phyloP scores from a whole-genome alignment of 371 early-diverging fungal species.

The Vairimorpha necatrix region DNA sequence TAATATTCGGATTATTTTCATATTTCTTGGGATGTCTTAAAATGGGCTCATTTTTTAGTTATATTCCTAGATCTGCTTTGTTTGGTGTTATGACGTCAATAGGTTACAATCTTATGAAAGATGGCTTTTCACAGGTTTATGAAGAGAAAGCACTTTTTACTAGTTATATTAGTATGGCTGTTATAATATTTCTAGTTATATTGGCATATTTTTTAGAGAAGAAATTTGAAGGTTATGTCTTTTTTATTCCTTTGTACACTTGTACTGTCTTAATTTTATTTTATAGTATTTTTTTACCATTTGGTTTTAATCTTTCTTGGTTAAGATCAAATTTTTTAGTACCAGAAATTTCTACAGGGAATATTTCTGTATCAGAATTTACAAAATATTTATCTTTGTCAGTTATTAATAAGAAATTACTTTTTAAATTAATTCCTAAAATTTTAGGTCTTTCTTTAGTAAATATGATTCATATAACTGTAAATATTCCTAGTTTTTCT shows the following conservation, averaged over 20 bases:
- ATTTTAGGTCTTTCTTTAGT: slow-evolving; percentile 22
- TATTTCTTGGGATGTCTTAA: background rate
- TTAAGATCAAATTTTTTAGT: slow-evolving; percentile 1
- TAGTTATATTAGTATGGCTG: background rate
- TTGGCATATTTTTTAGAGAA: slow-evolving; percentile 1
- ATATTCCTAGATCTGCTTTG: slow-evolving; percentile 33
- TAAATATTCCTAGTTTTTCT: slow-evolving; percentile 41
- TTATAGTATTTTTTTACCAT: slow-evolving; percentile 10
- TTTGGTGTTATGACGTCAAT: slow-evolving; percentile 43
- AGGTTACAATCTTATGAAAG: slow-evolving; percentile 24
- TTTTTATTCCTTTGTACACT: slow-evolving; percentile 33
- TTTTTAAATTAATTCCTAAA: slow-evolving; percentile 11
- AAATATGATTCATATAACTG: slow-evolving; percentile 50
- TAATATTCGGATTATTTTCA: slow-evolving; percentile 34
- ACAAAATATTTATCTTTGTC: background rate
- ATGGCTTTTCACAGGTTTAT: background rate
- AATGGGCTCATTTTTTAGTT: slow-evolving; percentile 22
- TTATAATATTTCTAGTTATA: slow-evolving; percentile 2
- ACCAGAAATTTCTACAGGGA: background rate
- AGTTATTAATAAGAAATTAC: background rate
- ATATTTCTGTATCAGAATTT: background rate
- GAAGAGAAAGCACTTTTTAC: background rate
- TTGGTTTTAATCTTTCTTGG: slow-evolving; percentile 2
- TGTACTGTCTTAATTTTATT: slow-evolving; percentile 3
- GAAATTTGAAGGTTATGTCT: slow-evolving; percentile 14